These are phyloP conservation scores for Silene vulgaris DNA, from an alignment of 179 eudicot species.

Conservation along the genomic window DNA sequence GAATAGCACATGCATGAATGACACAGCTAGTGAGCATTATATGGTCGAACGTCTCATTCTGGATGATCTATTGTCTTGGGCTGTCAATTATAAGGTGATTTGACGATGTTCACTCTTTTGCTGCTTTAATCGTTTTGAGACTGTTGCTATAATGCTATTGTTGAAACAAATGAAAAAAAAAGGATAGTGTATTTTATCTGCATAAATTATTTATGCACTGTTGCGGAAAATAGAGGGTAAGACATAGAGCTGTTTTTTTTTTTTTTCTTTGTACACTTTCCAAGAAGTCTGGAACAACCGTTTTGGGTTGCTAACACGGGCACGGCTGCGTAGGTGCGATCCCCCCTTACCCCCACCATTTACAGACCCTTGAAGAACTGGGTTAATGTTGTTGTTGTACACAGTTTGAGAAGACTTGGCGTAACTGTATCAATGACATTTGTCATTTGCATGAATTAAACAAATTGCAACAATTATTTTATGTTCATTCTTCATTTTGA, in stretches of 20 bases:
- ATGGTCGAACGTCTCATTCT: constrained; percentile 88
- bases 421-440: neutral
- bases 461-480: neutral
- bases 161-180: neutral
- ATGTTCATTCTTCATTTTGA: neutral
- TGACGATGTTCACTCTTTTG: neutral
- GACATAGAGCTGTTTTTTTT: neutral
- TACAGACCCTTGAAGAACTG: neutral
- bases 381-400: neutral
- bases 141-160: neutral
- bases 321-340: neutral
- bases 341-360: neutral
- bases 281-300: neutral
- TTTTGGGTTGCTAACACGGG: neutral
- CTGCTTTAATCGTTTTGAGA: constrained; percentile 8
- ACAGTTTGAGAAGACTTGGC: neutral
- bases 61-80: constrained; percentile 86
- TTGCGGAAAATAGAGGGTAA: neutral
- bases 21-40: constrained; percentile 95
- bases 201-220: neutral
- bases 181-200: neutral
- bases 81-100: constrained; percentile 80
- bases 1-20: constrained; percentile 72
- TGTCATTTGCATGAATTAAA: constrained; percentile 8
- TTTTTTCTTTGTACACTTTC: neutral